These are phyloP conservation scores for Trichoderma oligosporum DNA, from an alignment of 2,329 filamentous ascomycete genomes.

Conservation along the genomic window DNA sequence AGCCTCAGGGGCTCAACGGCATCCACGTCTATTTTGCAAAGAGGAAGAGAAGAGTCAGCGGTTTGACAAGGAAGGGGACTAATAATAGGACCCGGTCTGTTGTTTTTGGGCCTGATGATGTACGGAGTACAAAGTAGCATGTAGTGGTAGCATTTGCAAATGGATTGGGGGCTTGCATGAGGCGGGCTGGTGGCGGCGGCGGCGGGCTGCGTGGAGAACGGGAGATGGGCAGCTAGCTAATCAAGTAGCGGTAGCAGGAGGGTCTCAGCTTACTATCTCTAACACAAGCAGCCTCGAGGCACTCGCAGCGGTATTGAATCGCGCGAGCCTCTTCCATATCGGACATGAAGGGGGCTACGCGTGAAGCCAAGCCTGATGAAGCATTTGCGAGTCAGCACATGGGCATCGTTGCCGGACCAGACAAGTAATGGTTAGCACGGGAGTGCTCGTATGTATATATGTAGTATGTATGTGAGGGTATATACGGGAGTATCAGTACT, in stretches of 20 bases:
- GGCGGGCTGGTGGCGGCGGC: slow-evolving; percentile 15
- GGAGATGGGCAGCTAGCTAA: slow-evolving; percentile 18
- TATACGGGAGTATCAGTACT: not conserved
- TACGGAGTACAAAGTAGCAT: slow-evolving; percentile 15
- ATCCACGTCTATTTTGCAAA: slow-evolving; percentile 30
- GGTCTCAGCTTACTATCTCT: slow-evolving; percentile 32
- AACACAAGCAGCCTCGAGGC: slow-evolving; percentile 51
- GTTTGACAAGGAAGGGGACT: slow-evolving; percentile 5
- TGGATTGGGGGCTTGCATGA: slow-evolving; percentile 14
- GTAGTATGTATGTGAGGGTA: slow-evolving; percentile 6
- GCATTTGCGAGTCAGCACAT: slow-evolving; percentile 18
- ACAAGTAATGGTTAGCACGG: not conserved
- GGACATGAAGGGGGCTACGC: slow-evolving; percentile 43
- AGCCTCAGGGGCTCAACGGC: slow-evolving; percentile 31
- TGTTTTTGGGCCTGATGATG: slow-evolving; percentile 14
- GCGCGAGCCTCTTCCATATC: slow-evolving; percentile 55
- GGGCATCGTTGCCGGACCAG: slow-evolving; percentile 14
- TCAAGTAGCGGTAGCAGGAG: slow-evolving; percentile 17
- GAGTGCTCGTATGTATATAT: not conserved
- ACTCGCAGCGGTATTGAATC: slow-evolving; percentile 57
- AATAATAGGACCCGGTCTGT: not conserved
- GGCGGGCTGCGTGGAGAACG: slow-evolving; percentile 18
- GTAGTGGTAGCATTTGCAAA: not conserved
- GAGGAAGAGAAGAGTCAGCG: slow-evolving; percentile 3
- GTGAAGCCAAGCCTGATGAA: slow-evolving; percentile 28